Base-by-base conservation (phyloP, 768 basidiomycete species). In the Suillus fuscotomentosus region DNA sequence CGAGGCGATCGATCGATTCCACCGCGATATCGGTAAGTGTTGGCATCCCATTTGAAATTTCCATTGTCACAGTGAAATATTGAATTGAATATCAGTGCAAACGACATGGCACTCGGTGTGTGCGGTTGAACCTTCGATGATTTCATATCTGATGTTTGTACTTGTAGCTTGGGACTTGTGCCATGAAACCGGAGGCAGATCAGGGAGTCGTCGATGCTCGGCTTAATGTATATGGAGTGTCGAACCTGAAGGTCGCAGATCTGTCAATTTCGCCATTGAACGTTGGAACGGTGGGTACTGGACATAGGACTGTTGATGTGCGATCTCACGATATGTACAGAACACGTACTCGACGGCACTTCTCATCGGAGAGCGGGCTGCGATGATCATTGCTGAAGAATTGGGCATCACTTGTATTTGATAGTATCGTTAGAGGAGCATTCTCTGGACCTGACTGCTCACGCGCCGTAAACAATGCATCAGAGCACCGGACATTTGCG, bases 161-260 rank as follows among this genome's bases (percentile, higher is more conserved):
- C 47, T 1, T 47, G 3, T 62, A 88, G 86, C 77, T 87, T 17
- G 88, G 88, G 50, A 89, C 88, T 0, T 89, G 87, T 64, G 83
- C 86, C 0, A 89, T 90, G 88, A 88, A 87, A 70, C 80, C 86
- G 3, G 80, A 82, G n/a, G 78, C 83, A 17, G 63, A 80, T 47
- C 83, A 82, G 5, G 88, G 88, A 14, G 89, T 90, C 5, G 86
- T 91, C 13, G 86, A 91, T 68, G 59, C 82, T 38, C 76, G 76
- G n/a, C 73, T 90, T 47, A 86, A 86, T 66, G 87, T 91, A 17
- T 88, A 90, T 65, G 87, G 86, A 0, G 79, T 85, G 1, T 66
- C 76, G 67, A 80, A 81, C 36, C 75, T 90, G 59, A 88, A 89
- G 70, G 81, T 91, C 34, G 86, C 84, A 55, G 87, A 83, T 80